phyloP scores from a whole-genome alignment of 1,139 yeast genomes.

The Blastobotrys raffinosifermentans region DNA sequence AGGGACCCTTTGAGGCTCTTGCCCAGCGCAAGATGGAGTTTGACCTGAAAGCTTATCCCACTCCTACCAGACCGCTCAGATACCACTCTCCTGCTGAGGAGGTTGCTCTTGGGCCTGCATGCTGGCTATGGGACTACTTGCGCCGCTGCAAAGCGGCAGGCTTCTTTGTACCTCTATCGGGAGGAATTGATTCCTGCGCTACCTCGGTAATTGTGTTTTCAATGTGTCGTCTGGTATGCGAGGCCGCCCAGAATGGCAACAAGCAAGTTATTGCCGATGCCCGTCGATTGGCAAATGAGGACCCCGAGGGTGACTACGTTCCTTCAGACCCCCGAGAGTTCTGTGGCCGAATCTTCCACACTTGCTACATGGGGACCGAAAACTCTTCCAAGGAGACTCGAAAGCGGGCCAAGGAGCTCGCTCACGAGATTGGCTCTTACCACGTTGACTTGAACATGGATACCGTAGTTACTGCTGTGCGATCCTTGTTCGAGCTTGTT shows the following conservation, averaged over 20 bases:
- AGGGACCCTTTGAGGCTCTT: slow-evolving; percentile 13
- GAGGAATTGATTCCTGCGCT: slow-evolving; percentile 97
- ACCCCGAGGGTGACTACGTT: slow-evolving; percentile 47
- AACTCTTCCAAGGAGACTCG: slow-evolving; percentile 89
- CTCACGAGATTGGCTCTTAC: slow-evolving; percentile 74
- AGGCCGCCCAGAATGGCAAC: slow-evolving; percentile 61
- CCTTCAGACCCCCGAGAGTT: slow-evolving; percentile 74
- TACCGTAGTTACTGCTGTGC: slow-evolving; percentile 64
- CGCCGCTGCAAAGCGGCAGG: slow-evolving; percentile 89
- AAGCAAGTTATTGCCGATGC: slow-evolving; percentile 72
- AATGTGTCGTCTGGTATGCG: slow-evolving; percentile 81
- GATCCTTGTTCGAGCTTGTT: slow-evolving; percentile 73
- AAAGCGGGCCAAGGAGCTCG: slow-evolving; percentile 70
- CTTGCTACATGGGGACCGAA: slow-evolving; percentile 92
- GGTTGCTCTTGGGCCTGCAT: slow-evolving; percentile 96
- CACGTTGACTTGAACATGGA: slow-evolving; percentile 94
- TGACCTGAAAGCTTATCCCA: slow-evolving; percentile 60
- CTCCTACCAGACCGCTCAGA: slow-evolving; percentile 42
- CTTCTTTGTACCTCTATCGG: slow-evolving; percentile 85
- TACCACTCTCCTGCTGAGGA: slow-evolving; percentile 90
- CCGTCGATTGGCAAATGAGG: slow-evolving; percentile 50
- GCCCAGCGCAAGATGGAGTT: slow-evolving; percentile 40
- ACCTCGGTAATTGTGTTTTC: slow-evolving; percentile 91
- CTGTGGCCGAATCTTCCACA: slow-evolving; percentile 70
- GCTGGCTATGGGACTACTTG: slow-evolving; percentile 98